Evolutionary conservation across 2,329 filamentous ascomycete species (phyloP).

Genomic region (Fusarium sp.): DNA sequence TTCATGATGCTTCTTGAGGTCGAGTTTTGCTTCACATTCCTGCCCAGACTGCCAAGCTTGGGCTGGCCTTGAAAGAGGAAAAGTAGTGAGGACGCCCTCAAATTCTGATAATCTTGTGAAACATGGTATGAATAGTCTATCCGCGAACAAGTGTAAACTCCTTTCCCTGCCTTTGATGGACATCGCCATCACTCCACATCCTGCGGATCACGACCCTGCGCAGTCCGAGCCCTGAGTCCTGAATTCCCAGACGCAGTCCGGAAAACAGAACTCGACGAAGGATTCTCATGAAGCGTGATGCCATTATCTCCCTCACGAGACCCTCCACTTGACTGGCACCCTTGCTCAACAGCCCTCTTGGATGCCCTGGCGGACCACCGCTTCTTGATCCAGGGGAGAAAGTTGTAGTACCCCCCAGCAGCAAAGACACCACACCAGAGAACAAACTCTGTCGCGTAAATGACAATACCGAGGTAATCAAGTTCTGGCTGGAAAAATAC

Average conservation of each 20-base stretch:
- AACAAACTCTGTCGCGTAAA: constrained; percentile 73
- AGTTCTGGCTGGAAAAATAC: constrained; percentile 69
- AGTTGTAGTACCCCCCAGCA: constrained; percentile 72
- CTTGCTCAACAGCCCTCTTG: constrained; percentile 1
- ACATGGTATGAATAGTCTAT: not conserved
- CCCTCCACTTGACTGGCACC: not conserved
- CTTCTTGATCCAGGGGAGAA: constrained; percentile 60
- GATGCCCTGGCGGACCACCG: not conserved
- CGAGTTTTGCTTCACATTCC: not conserved
- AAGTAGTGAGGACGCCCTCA: not conserved
- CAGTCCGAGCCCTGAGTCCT: constrained; percentile 17
- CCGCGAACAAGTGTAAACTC: not conserved
- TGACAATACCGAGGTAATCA: constrained; percentile 71
- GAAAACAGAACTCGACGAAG: constrained; percentile 73
- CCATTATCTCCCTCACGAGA: constrained; percentile 2
- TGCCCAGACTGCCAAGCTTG: not conserved
- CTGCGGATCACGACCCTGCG: not conserved
- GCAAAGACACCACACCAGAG: constrained; percentile 76
- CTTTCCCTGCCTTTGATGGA: not conserved
- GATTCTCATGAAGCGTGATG: constrained; percentile 58
- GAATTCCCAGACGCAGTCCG: constrained; percentile 54
- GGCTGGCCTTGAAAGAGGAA: not conserved
- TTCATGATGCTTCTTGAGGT: not conserved
- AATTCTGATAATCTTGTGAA: not conserved
- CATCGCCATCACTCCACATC: constrained; percentile 26